phyloP scores from a whole-genome alignment of 169 alveolate genomes.

The Perkinsus chesapeaki region DNA sequence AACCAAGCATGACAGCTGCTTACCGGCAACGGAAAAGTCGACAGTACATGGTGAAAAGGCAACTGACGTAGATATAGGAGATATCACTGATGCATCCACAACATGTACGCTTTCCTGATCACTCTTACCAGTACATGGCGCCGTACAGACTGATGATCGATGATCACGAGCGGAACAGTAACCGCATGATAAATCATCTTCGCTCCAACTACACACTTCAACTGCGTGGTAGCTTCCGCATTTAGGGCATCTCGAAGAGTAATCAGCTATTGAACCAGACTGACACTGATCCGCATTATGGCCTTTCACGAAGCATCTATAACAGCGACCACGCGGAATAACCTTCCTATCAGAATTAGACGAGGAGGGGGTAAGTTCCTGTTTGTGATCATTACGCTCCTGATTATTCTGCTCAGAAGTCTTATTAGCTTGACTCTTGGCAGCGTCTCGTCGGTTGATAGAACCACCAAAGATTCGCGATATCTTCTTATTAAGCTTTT shows the following conservation, averaged over 20 bases:
- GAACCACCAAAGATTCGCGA: background rate
- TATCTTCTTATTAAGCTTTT: background rate
- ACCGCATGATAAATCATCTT: background rate
- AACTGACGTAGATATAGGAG: background rate
- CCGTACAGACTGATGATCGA: background rate
- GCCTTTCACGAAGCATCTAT: background rate
- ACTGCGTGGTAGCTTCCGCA: background rate
- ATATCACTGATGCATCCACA: background rate
- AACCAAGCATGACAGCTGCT: background rate
- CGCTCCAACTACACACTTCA: background rate
- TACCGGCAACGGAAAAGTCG: background rate
- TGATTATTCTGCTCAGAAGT: background rate
- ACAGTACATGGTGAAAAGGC: background rate
- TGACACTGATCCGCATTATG: background rate
- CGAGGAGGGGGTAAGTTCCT: background rate
- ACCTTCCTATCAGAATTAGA: too few species aligned
- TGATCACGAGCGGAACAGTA: background rate
- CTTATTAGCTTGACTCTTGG: background rate
- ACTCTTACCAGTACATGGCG: background rate
- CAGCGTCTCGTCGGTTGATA: background rate
- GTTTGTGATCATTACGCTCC: background rate
- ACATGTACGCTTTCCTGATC: background rate
- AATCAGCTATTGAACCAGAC: background rate
- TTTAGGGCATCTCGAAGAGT: background rate
- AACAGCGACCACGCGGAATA: background rate